Percentiles rank a stretch among this genome's conserved stretches.
phyloP scores from a whole-genome alignment of 1,284 basidiomycete species.

The Tremellales sp. region DNA sequence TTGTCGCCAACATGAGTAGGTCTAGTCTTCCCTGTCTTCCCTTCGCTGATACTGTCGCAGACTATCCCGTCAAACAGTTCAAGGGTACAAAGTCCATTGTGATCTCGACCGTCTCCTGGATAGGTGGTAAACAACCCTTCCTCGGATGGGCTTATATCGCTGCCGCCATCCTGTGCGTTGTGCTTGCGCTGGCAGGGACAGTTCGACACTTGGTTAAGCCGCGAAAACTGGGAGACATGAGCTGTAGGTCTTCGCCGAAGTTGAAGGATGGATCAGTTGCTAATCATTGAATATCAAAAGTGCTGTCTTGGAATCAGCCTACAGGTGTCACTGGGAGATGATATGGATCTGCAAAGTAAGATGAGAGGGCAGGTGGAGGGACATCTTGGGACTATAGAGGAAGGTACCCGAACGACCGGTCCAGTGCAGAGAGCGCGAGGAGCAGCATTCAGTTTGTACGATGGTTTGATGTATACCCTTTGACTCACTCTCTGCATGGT shows the following conservation, averaged over 20 bases:
- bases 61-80: conserved; percentile 89
- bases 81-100: conserved; percentile 95
- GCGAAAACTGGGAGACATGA: conserved; percentile 59
- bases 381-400: no score
- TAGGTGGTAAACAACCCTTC: conserved; percentile 90
- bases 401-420: no score
- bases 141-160: conserved; percentile 95
- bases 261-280: conserved; percentile 1
- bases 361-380: no score
- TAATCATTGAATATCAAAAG: conserved; percentile 55
- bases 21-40: conserved; percentile 7
- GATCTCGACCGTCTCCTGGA: conserved; percentile 95
- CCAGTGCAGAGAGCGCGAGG: no score
- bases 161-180: conserved; percentile 78
- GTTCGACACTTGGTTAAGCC: conserved; percentile 89
- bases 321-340: conserved; percentile 5
- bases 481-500: no score
- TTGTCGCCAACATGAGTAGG: conserved; percentile 76
- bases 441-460: no score
- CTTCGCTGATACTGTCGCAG: conserved; percentile 50
- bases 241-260: conserved; percentile 16
- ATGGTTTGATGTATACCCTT: no score
- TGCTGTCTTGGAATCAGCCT: conserved; percentile 78
- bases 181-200: conserved; percentile 83
- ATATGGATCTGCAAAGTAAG: background rate